These are phyloP conservation scores for Glycine tomentella DNA, from an alignment of 306 rosid genomes.

Conservation along the genomic window DNA sequence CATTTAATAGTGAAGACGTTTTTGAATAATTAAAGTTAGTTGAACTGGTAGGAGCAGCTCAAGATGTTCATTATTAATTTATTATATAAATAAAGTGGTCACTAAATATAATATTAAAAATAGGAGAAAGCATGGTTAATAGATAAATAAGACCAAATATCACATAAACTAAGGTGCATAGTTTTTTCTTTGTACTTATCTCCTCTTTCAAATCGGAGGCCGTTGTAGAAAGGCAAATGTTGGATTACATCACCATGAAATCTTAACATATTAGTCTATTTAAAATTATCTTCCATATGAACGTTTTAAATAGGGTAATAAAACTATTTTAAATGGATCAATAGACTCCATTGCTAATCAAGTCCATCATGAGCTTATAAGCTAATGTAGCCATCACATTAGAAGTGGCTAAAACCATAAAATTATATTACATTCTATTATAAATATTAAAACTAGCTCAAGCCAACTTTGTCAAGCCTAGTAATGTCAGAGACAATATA, in stretches of 20 bases:
- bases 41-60: neutral
- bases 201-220: neutral
- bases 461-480: too few species aligned
- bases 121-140: neutral
- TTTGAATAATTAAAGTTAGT: neutral
- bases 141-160: neutral
- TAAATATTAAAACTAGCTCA: too few species aligned
- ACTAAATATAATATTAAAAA: neutral
- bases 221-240: neutral
- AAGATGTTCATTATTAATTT: neutral
- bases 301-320: too few species aligned
- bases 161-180: neutral
- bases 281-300: too few species aligned
- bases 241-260: neutral
- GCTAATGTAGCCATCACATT: too few species aligned
- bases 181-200: neutral
- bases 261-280: neutral
- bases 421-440: too few species aligned
- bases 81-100: neutral
- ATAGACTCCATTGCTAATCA: too few species aligned
- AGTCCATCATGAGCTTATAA: too few species aligned
- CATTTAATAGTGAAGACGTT: neutral
- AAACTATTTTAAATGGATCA: too few species aligned
- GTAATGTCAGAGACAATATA: too few species aligned
- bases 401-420: too few species aligned